Base-by-base conservation (phyloP, 208 protist species). In the Leishmania lainsoni region DNA sequence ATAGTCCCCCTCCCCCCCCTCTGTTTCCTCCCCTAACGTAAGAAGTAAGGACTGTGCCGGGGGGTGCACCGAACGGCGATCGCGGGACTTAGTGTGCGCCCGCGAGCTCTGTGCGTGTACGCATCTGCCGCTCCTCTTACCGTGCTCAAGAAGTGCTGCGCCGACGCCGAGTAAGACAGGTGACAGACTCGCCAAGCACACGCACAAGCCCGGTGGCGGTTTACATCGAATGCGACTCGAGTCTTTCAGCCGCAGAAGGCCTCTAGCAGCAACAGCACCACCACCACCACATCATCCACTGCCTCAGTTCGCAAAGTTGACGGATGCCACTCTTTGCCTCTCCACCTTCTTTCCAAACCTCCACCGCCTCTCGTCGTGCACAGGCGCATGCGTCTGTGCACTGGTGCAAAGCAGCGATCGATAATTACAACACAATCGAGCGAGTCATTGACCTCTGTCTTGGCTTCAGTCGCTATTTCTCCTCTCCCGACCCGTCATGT, bases 401-500 rank as follows among this genome's bases (percentile, higher is more conserved):
- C n/a, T 32, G 63, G 35, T 29, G 63, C 63, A 69, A 29, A 69
- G 63, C 26, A 51, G 45, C 8, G n/a, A 16, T 52, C 45, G 45
- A 20, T 29, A 12, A 73, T 73, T 45, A 26, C 22, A 14, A 54
- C 69, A 54, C 45, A 26, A 54, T n/a, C 9, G 69, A 54, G 45
- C 8, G 35, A 26, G 54, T 26, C 9, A 65, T 10, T 5, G 59
- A 10, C 22, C 22, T 58, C 54, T 29, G 69, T 22, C 4, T 22
- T 51, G 32, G 14, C 26, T 16, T 29, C 26, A 52, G 29, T 71
- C 5, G 32, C 69, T 35, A 14, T 22, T 72, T 16, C 39, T 17
- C 10, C 66, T 29, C 17, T 32, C 69, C 20, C 29, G 6, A 10
- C 35, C 39, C 32, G 10, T 10, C 35, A 97, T 97, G 94, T 89